Conservation (phyloP, 2,329 filamentous ascomycete species). For the Juglanconis sp. region DNA sequence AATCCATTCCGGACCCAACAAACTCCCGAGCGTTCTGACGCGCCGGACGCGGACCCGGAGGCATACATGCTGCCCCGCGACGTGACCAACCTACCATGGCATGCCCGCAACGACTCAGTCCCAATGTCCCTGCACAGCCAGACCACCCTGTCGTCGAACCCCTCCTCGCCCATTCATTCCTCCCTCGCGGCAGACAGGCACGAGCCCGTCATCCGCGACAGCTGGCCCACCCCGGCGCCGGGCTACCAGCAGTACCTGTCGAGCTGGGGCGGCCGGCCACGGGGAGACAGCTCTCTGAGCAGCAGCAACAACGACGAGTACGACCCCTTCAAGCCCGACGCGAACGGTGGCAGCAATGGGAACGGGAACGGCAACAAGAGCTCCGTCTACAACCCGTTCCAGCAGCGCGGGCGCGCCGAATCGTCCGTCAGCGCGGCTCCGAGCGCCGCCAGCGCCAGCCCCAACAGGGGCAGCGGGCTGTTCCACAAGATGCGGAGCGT, state of each 20-base stretch:
- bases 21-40: constrained; percentile 20
- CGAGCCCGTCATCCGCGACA: constrained; percentile 32
- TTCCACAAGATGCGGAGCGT: constrained; percentile 40
- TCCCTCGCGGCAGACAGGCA: constrained; percentile 25
- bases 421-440: constrained; percentile 7
- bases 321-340: constrained; percentile 25
- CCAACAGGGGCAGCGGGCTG: constrained; percentile 24
- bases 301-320: constrained; percentile 22
- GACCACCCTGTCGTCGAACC: constrained; percentile 32
- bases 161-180: constrained; percentile 29
- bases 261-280: constrained; percentile 16
- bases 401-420: constrained; percentile 12
- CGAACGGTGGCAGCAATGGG: background rate
- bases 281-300: constrained; percentile 23
- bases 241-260: constrained; percentile 12
- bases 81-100: constrained; percentile 32
- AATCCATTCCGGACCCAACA: constrained; percentile 13
- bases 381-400: constrained; percentile 9
- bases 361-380: constrained; percentile 4
- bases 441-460: constrained; percentile 7
- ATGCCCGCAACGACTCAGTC: constrained; percentile 28
- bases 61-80: constrained; percentile 26
- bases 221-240: constrained; percentile 24
- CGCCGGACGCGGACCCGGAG: constrained; percentile 19
- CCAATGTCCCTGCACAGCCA: constrained; percentile 34